Conservation (phyloP, 176 grass and related monocot species). For the barley (Hordeum vulgare) region MorexV3_pseudomolecules_assembly NC_058524.1:381129612-381130111, state of each 20-base stretch:
- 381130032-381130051: neutral
- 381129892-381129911: neutral
- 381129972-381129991: neutral
- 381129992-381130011: neutral
- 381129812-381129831: neutral
- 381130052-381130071: neutral
- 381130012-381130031: neutral
- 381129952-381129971: neutral
- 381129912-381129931: neutral
- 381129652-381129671: no score
- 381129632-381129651: no score
- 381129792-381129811: neutral
- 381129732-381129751: no score
- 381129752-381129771: no score
- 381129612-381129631: no score
- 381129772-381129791: no score
- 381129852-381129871: conserved; percentile 8
- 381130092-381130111: neutral
- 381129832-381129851: conserved; percentile 2
- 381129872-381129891: neutral
- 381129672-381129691: no score
- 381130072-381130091: neutral
- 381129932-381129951: neutral
- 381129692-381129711: no score
- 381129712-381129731: no score